Evolutionary conservation across 768 basidiomycete genomes (phyloP), one percentile per base, ranked within the genome.

Genomic region (Rhodotorula babjevae): DNA sequence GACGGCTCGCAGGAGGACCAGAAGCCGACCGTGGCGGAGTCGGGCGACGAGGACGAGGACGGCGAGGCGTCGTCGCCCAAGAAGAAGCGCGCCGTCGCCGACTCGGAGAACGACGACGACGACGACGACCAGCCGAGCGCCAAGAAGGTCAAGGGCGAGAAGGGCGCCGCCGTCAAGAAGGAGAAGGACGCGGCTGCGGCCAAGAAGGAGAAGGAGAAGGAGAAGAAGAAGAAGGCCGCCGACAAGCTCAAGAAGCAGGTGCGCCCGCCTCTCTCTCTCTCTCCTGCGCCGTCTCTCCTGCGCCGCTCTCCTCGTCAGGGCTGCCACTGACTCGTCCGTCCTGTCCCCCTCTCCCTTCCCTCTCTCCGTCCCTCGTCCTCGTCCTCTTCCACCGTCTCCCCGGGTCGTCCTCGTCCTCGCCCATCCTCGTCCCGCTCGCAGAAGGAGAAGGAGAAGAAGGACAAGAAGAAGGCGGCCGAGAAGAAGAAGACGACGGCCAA

Each of bases 1-100:
- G 40, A 77, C n/a, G 83, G 82, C 57, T 86, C 84, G 5, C 85
- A 86, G 31, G 83, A 85, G 27, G 85, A 85, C 55, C 75, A 66
- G 23, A 81, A 82, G 70, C 80, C 81, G 31, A 77, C 81, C 31
- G 76, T 81, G 46, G 78, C 80, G 40, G 81, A 79, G 49, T 57
- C 81, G 4, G 47, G 80, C 23, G 80, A 44, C 56, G 56, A 52
- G 31, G 60, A 16, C 7, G 61, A 46, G 40, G 57, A 52, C 31
- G 61, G 7, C 29, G 36, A 58, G 6, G 56, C n/a, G 56, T 18
- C 57, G 33, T 53, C 63, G n/a, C 56, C 63, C 33, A 62, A 62
- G 31, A 71, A 66, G 75, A 65, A 78, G n/a, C 83, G 82, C 57
- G 85, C 85, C 40, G 85, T 86, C 77, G 83, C 33, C 77, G 77